These are phyloP conservation scores for Medakamo hakoo DNA, from an alignment of 139 green algal genomes.

Conservation along the genomic window DNA sequence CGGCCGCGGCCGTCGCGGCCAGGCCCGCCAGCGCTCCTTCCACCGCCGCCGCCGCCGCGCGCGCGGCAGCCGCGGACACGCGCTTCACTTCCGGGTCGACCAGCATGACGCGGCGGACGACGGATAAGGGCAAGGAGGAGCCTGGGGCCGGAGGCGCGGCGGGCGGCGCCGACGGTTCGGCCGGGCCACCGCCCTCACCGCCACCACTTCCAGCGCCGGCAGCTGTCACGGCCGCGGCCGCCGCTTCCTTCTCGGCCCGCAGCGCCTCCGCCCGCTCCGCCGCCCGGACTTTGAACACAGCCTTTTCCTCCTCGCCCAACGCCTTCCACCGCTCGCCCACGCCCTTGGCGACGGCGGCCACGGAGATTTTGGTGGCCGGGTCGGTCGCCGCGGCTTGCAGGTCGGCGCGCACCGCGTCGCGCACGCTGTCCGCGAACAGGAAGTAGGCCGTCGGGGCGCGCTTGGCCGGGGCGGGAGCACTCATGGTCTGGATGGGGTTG, in stretches of 20 bases:
- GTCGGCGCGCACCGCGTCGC: slow-evolving; percentile 8
- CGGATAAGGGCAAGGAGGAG: slow-evolving; percentile 21
- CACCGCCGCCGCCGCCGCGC: slow-evolving; percentile 12
- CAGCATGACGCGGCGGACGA: slow-evolving; percentile 29
- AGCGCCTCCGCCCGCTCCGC: background rate
- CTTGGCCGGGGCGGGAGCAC: no score
- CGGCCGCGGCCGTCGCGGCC: slow-evolving; percentile 7
- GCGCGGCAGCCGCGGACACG: slow-evolving; percentile 14
- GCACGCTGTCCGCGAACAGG: slow-evolving; percentile 14
- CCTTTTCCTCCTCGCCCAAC: slow-evolving; percentile 26
- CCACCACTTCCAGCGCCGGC: no score
- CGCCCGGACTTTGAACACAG: background rate
- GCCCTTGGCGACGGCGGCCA: slow-evolving; percentile 31
- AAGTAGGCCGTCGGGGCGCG: slow-evolving; percentile 16
- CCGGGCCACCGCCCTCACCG: no score
- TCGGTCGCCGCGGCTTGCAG: slow-evolving; percentile 9
- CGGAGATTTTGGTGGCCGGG: slow-evolving; percentile 9
- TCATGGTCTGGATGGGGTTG: no score
- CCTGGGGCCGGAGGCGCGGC: no score
- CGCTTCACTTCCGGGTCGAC: slow-evolving; percentile 23
- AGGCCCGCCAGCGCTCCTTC: slow-evolving; percentile 23
- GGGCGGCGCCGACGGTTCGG: slow-evolving; percentile 1
- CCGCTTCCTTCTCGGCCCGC: background rate
- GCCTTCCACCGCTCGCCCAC: slow-evolving; percentile 31
- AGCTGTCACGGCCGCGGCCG: no score